Percentiles rank a stretch among this genome's conserved stretches.
Evolutionary conservation across 148 eudicot genomes (phyloP).

Genomic region (Fagopyrum tataricum): DNA sequence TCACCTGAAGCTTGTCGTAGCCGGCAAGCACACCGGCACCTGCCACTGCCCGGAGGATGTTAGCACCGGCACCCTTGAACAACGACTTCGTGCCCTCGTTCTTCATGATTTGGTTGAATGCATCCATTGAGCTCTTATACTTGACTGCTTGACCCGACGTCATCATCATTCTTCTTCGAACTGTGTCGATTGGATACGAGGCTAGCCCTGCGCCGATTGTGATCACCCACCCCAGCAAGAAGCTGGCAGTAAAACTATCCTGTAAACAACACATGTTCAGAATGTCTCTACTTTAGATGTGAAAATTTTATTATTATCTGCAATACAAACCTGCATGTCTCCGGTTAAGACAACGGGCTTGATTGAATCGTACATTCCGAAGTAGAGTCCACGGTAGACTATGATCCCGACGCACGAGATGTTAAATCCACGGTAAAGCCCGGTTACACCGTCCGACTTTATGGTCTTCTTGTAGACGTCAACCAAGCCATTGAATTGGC

Average conservation of each 20-base stretch:
- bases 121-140: conserved; percentile 67
- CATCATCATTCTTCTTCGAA: conserved; percentile 87
- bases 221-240: conserved; percentile 65
- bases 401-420: conserved; percentile 69
- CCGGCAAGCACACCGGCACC: conserved; percentile 89
- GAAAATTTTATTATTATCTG: too few relatives aligned
- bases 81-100: conserved; percentile 69
- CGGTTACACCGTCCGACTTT: conserved; percentile 56
- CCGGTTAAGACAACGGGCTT: conserved; percentile 69
- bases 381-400: conserved; percentile 74
- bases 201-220: conserved; percentile 72
- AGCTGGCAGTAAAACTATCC: conserved; percentile 71
- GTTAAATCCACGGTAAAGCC: conserved; percentile 77
- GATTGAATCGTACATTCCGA: conserved; percentile 63
- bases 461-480: conserved; percentile 66
- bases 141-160: conserved; percentile 77
- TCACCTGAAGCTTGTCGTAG: conserved; percentile 74
- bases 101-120: conserved; percentile 61
- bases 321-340: conserved; percentile 34
- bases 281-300: too few relatives aligned
- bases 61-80: conserved; percentile 88
- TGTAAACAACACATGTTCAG: conserved; percentile 23
- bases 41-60: conserved; percentile 74
- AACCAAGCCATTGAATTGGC: conserved; percentile 63
- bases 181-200: conserved; percentile 65